phyloP scores from a whole-genome alignment of 805 yeast genomes.

The Metschnikowia bowlesiae region DNA sequence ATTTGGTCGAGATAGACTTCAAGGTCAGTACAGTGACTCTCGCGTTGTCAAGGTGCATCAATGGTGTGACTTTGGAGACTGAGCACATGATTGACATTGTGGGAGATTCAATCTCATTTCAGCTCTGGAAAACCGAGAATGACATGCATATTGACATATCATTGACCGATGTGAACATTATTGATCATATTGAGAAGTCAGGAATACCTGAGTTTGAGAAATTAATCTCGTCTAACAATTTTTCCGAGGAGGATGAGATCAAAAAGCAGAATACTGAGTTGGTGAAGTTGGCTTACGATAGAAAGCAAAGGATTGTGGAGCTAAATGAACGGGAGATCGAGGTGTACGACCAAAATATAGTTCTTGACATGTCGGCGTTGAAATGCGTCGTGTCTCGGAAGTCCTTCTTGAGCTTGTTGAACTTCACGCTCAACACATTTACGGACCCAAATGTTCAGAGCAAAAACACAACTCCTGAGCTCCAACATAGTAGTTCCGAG shows the following conservation, averaged over 20 bases:
- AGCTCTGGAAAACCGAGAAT: conserved; percentile 53
- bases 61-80: conserved; percentile 54
- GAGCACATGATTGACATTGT: conserved; percentile 68
- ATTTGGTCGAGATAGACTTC: conserved; percentile 66
- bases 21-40: conserved; percentile 60
- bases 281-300: conserved; percentile 53
- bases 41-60: conserved; percentile 63
- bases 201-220: conserved; percentile 61
- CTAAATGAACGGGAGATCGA: conserved; percentile 53
- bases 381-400: conserved; percentile 71
- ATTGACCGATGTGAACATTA: conserved; percentile 61
- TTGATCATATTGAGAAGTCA: conserved; percentile 68
- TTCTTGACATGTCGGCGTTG: conserved; percentile 72
- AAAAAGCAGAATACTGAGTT: conserved; percentile 36
- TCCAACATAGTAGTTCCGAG: conserved; percentile 62
- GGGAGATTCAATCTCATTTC: conserved; percentile 59
- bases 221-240: conserved; percentile 61
- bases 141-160: conserved; percentile 64
- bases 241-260: conserved; percentile 31
- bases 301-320: conserved; percentile 57
- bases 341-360: conserved; percentile 72
- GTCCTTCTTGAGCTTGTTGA: conserved; percentile 71
- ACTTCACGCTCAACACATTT: conserved; percentile 80
- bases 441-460: conserved; percentile 68
- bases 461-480: conserved; percentile 61